Base-by-base conservation (phyloP, 2,329 filamentous ascomycete genomes). In the Calycina herbarum region DNA sequence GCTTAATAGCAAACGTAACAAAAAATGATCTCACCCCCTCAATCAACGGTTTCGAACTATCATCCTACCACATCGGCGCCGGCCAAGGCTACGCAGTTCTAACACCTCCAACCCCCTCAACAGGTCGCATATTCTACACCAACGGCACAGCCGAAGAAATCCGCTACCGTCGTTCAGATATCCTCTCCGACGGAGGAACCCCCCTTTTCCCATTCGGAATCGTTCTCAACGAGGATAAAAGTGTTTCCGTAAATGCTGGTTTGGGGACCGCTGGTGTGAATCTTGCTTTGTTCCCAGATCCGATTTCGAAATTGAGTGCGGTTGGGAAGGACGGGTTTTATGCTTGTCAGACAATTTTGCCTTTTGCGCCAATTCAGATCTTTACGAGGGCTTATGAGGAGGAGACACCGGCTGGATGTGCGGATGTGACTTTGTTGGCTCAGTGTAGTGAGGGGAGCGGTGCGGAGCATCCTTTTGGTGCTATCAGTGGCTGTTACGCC, bases 1-100 rank as follows among this genome's bases (percentile, higher is more conserved):
- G 74, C 45, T 76, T 83, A 33, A 74, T 81, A 24, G 78, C 80
- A 71, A 81, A 82, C 66, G 79, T 83, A 48, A 80, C 79, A 8
- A 76, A 75, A 15, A 69, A 70, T 42, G 79, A 82, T 68, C 78
- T 83, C 60, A 70, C 71, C 5, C 76, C 78, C 0, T 74, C 80
- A 0, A 77, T 84, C 67, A 75, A 83, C 42, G 73, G 77, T 71
- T 77, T 72, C 66, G 75, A 75, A 58, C 63, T 84, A 31, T 73
- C 75, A 57, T 78, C 76, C 58, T 79, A 81, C 51, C 82, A 83
- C 72, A 75, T 75, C 6, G 81, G 81, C 42, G 79, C 82, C 0
- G 81, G 78, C 1, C 65, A 76, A 10, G 77, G 76, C 62, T 76
- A 78, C 2, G 80, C 78, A 8, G 77, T 79, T 1, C 73, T 82